Base-by-base conservation (phyloP, 768 basidiomycete genomes). In the Piloderma croceum region DNA sequence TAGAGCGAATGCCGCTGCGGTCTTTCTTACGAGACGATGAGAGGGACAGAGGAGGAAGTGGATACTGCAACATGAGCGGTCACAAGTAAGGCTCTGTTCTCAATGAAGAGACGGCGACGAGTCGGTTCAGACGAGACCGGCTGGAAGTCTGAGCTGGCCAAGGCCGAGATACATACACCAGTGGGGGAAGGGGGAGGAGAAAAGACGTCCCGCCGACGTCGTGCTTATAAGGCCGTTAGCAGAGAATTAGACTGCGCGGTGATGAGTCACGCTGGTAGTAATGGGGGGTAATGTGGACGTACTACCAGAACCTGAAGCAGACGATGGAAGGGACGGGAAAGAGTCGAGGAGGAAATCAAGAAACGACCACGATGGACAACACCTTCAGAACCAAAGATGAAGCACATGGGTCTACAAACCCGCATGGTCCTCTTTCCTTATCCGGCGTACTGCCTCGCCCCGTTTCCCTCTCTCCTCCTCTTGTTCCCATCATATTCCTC, bases 51-150 rank as follows among this genome's bases (percentile, higher is more conserved):
- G 64, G 65, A 53, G 68, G 65, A 42, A 67, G 53, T 39, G 70
- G 64, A 56, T 74, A 76, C 65, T 79, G 77, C 73, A 80, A 75
- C 79, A 81, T 81, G 63, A 60, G 69, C 48, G 58, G 50, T 31
- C 36, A 51, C 42, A 53, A 57, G 29, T 57, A 58, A 48, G 50
- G 53, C 61, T 53, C 58, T 60, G 56, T 58, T 53, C 59, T 59
- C 47, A 54, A 47, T 44, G 44, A 36, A 50, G 52, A 51, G 63
- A 40, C 46, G 48, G 53, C 38, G 53, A 49, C 36, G 42, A 44
- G 56, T 59, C 57, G 45, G 63, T 66, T 71, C 75, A 76, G 76
- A 75, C 75, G 65, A 73, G 77, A 72, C 76, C 73, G 59, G 71
- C 72, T 73, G 64, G 53, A 58, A 67, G 69, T 71, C 72, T 74